Base-by-base conservation (phyloP, 2,329 filamentous ascomycete species). In the Blastomyces parvus region DNA sequence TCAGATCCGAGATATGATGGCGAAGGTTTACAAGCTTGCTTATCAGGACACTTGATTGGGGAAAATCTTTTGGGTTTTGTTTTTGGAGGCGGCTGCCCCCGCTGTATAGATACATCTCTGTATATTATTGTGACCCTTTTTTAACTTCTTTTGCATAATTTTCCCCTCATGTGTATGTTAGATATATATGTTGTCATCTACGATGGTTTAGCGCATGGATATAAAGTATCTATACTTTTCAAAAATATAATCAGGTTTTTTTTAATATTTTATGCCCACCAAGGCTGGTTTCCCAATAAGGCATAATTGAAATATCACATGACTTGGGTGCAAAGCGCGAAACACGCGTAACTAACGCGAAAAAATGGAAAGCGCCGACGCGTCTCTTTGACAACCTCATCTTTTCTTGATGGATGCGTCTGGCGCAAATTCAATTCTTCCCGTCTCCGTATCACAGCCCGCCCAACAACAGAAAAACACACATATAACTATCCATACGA, bases 261-360 rank as follows among this genome's bases (percentile, higher is more conserved):
- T 36, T 11, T 6, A 7, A 36, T 36, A 36, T 36, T 36, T 11
- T 9, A n/a, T n/a, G n/a, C n/a, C n/a, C n/a, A 36, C 33, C 33
- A 36, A 36, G 33, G 8, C 5, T 42, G 40, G 27, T 30, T 58
- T 58, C 55, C 55, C 55, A 42, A 58, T 25, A 27, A 42, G 55
- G 55, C 55, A 58, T 38, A 40, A 58, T 58, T 58, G 55, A 58
- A 11, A 42, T 4, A 22, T 59, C 58, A 59, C 58, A 59, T 59
- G 58, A 59, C 42, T 9, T 0, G 11, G 22, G 14, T 30, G 7
- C 25, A 14, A 22, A 42, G 13, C 58, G 42, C 59, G 36, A 42
- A 40, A 61, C 42, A 62, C 65, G 65, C 65, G 65, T 60, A 48
- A 56, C 60, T 11, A 13, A 62, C 62, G 60, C 38, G 52, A 61